Evolutionary conservation across 2,329 filamentous ascomycete species (phyloP), one percentile per base, ranked within the genome.

Genomic region (Huntiella bhutanensis): DNA sequence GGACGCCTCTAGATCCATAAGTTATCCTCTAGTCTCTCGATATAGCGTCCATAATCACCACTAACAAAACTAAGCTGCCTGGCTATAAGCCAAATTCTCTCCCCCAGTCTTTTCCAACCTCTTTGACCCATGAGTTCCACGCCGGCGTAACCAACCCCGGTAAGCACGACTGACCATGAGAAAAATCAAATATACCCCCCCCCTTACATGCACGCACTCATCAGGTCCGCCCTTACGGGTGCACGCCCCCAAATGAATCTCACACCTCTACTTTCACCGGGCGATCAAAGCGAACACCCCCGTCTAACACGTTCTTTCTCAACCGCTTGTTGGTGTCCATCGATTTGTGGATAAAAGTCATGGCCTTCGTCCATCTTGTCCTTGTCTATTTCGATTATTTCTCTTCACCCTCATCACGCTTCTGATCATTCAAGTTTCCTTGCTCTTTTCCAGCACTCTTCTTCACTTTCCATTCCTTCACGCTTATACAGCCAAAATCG

Each of bases 401-500:
- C 33, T 44, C 37, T 36, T 36, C 41, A 33, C 47, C 35, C 19
- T 19, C 10, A 36, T 15, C 35, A 47, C 34, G 22, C 15, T 37
- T 35, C 34, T 15, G 36, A 39, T 38, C 19, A 36, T 43, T n/a
- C 40, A 2, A 37, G 41, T 44, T 36, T 48, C 42, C 42, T 41
- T 22, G 46, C 50, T 43, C 40, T 35, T 40, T 49, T 45, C 38
- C 15, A 37, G 35, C 33, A 39, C 11, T 22, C 33, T 43, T 44
- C 39, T 50, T 45, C 45, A 43, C 35, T 47, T 51, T 43, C 40
- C 37, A 42, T 49, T 47, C 38, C 15, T 40, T 38, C 34, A 39
- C 13, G 13, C 33, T 28, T 47, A 33, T 47, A 41, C 47, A 46
- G 50, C 49, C 46, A 47, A 46, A 39, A 39, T 43, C 39, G 16